Base-by-base conservation (phyloP, 1,139 yeast species). In the Yueomyces sp. region DNA sequence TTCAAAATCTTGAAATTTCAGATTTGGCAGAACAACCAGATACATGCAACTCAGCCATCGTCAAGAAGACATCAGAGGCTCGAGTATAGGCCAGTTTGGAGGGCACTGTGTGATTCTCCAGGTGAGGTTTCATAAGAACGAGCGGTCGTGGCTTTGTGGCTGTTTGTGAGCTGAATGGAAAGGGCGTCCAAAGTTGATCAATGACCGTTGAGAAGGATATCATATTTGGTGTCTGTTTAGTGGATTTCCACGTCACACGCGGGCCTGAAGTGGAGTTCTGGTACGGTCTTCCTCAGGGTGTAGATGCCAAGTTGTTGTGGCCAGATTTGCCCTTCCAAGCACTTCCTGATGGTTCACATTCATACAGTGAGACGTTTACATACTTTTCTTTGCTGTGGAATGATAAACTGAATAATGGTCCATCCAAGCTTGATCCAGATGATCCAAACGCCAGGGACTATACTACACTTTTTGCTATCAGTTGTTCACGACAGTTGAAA, bases 241-340 rank as follows among this genome's bases (percentile, higher is more conserved):
- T 89, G 26, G 95, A 93, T 51, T 91, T 91, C 68, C 96, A 91
- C 59, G 98, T 91, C 56, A 73, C 82, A 27, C 66, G 95, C 45
- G 98, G 98, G 0, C 98, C 98, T 0, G 97, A 91, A 58, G 78
- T 91, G 25, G 96, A 89, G 61, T 86, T 85, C 67, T 85, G 96
- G 87, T 71, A 78, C 41, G 87, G 94, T 25, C 75, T 80, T 45
- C 76, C 78, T 42, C 69, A 69, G 1, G 65, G 52, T 1, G 52
- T 56, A 0, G 59, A 54, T 9, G 64, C 73, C 30, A 64, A 73
- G 0, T 58, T 64, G 6, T 64, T 82, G 27, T 91, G 96, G 86
- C 86, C 91, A n/a, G 79, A 82, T 54, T 65, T 91, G 39, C 93
- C 97, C 2, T 91, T 91, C 57, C 96, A 89, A 58, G 95, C 96